Evolutionary conservation across 257 asterid species (phyloP).

Genomic region (Jacaranda copaia): DNA sequence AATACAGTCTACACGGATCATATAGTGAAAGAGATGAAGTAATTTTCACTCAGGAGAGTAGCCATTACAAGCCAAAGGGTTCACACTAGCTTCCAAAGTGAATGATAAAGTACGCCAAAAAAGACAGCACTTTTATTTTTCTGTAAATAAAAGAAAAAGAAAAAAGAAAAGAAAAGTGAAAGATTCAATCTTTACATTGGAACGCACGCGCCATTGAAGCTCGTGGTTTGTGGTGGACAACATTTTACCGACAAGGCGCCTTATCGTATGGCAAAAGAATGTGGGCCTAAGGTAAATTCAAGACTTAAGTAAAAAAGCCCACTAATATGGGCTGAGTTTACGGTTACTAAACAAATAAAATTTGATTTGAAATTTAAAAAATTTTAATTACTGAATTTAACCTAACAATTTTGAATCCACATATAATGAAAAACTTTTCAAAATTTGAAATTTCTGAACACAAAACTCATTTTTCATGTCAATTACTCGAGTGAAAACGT

Average conservation of each 20-base stretch:
- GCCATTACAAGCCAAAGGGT: conserved; percentile 34
- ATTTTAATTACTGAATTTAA: conserved; percentile 10
- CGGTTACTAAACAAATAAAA: conserved; percentile 31
- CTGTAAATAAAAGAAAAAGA: neutral
- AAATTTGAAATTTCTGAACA: neutral
- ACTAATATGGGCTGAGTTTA: conserved; percentile 22
- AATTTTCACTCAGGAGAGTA: conserved; percentile 20
- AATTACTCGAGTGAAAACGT: too few relatives aligned
- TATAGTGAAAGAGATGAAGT: conserved; percentile 31
- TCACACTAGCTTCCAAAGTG: conserved; percentile 37
- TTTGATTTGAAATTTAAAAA: conserved; percentile 13
- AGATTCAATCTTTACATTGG: conserved; percentile 17
- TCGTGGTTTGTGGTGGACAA: conserved; percentile 42
- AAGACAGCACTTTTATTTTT: conserved; percentile 42
- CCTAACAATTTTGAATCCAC: neutral
- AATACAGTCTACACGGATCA: conserved; percentile 3
- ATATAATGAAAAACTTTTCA: neutral
- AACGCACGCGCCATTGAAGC: conserved; percentile 41
- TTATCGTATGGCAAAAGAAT: conserved; percentile 36
- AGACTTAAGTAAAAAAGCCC: conserved; percentile 13
- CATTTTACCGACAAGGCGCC: conserved; percentile 41
- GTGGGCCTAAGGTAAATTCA: conserved; percentile 34
- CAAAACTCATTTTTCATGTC: neutral
- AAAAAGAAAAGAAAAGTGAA: neutral
- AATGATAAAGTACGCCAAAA: conserved; percentile 37